Base-by-base conservation (phyloP, 2,329 filamentous ascomycete species). In the Blastomyces emzantsi region DNA sequence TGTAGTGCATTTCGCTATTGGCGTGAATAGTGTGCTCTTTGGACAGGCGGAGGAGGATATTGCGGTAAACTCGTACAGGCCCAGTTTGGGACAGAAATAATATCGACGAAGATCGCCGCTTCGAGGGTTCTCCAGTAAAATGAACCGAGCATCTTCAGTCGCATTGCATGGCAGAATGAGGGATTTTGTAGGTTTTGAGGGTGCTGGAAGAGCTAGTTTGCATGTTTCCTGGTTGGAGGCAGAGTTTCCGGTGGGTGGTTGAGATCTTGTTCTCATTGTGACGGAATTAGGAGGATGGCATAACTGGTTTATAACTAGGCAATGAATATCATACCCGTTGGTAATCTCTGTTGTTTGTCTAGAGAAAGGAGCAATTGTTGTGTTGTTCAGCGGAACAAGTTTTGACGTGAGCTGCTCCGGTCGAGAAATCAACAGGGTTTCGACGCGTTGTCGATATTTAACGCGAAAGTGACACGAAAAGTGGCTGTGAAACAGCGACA, bases 31-130 rank as follows among this genome's bases (percentile, higher is more conserved):
- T 72, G 84, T 83, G 70, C 85, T 87, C 64, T 80, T 77, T 60
- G 80, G 79, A 45, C 76, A 78, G 65, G 80, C 78, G 2, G 83
- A 77, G 4, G 82, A 77, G 9, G 79, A 74, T 62, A 87, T 77
- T 62, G 78, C 79, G 2, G 82, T 87, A 70, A 88, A 86, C 67
- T 88, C 85, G 69, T 82, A 83, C 63, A 87, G 75, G 3, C 85
- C 85, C 25, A 77, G 78, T 33, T 80, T 72, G 0, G 85, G 84
- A 66, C 84, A 86, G 69, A 85, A 84, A 65, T 82, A 81, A 68
- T 86, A 87, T 65, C 83, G 78, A 56, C 74, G 80, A 3, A 78
- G 73, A 8, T 71, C 72, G 3, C 71, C 72, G 17, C 79, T 82
- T 47, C 79, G 78, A 8, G 85, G 85, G 64, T 85, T 79, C 4